phyloP scores from a whole-genome alignment of 257 asterid genomes.

The Fraxinus cuspidata region DNA sequence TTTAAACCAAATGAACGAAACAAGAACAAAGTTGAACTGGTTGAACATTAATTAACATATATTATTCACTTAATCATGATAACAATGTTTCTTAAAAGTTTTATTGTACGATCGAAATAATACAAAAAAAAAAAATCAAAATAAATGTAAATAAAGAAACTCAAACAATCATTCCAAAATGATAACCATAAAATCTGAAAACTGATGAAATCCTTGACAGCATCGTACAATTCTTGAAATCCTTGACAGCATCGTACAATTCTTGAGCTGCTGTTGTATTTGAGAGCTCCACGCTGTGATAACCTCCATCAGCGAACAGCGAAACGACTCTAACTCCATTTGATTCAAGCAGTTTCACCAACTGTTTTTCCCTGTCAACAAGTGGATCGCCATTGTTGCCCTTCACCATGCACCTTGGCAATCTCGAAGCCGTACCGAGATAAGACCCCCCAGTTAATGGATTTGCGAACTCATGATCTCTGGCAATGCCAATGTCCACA shows the following conservation, averaged over 20 bases:
- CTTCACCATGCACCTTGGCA: slow-evolving; percentile 20
- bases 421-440: background rate
- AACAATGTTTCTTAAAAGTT: too few relatives aligned
- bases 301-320: slow-evolving; percentile 20
- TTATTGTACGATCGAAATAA: too few relatives aligned
- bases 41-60: too few relatives aligned
- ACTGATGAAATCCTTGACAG: slow-evolving; percentile 17
- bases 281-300: slow-evolving; percentile 22
- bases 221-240: slow-evolving; percentile 22
- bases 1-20: too few relatives aligned
- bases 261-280: slow-evolving; percentile 24
- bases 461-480: slow-evolving; percentile 16
- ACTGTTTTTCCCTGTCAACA: slow-evolving; percentile 15
- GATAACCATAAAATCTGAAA: too few relatives aligned
- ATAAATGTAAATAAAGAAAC: too few relatives aligned
- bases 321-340: slow-evolving; percentile 23
- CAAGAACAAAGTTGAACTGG: too few relatives aligned
- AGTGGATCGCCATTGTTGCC: slow-evolving; percentile 21
- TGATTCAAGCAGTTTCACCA: slow-evolving; percentile 15
- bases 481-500: slow-evolving; percentile 28
- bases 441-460: background rate
- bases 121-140: too few relatives aligned
- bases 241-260: slow-evolving; percentile 20
- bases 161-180: too few relatives aligned
- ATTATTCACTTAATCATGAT: too few relatives aligned